phyloP scores from a whole-genome alignment of 2,329 filamentous ascomycete species.

The Camillea tinctor region DNA sequence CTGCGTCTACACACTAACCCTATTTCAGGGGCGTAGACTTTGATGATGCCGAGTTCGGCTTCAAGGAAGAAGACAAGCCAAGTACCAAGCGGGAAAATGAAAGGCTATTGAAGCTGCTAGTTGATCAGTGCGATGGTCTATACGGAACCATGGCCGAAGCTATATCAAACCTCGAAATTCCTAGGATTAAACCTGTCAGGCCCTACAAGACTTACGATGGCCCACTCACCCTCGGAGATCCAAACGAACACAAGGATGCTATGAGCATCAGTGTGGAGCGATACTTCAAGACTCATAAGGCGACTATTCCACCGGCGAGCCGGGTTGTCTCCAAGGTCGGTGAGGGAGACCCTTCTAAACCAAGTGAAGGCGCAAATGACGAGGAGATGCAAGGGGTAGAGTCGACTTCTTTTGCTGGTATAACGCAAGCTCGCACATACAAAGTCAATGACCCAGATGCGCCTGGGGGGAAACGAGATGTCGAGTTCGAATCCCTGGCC shows the following conservation, averaged over 20 bases:
- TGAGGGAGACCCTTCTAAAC: conserved; percentile 45
- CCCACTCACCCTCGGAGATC: conserved; percentile 74
- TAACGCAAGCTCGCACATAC: conserved; percentile 79
- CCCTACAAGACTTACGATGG: conserved; percentile 81
- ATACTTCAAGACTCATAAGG: conserved; percentile 82
- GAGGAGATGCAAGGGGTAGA: conserved; percentile 51
- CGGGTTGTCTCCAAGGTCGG: conserved; percentile 62
- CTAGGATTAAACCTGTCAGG: conserved; percentile 71
- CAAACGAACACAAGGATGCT: conserved; percentile 68
- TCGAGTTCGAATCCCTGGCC: conserved; percentile 79
- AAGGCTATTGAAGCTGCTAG: conserved; percentile 60
- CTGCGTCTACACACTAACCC: conserved; percentile 11
- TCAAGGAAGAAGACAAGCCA: conserved; percentile 87
- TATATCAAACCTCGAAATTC: conserved; percentile 74
- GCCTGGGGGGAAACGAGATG: conserved; percentile 76
- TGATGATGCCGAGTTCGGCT: conserved; percentile 84
- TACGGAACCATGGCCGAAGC: conserved; percentile 88
- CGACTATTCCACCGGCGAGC: conserved; percentile 72
- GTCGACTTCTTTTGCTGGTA: conserved; percentile 57
- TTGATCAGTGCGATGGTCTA: conserved; percentile 66
- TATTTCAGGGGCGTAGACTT: conserved; percentile 78
- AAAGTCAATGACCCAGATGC: conserved; percentile 72
- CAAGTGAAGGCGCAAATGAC: conserved; percentile 46
- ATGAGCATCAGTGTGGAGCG: conserved; percentile 84
- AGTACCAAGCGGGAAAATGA: conserved; percentile 75